Evolutionary conservation across 2,329 filamentous ascomycete species (phyloP), one percentile per base, ranked within the genome.

Genomic region (Sordariomycetes sp.): DNA sequence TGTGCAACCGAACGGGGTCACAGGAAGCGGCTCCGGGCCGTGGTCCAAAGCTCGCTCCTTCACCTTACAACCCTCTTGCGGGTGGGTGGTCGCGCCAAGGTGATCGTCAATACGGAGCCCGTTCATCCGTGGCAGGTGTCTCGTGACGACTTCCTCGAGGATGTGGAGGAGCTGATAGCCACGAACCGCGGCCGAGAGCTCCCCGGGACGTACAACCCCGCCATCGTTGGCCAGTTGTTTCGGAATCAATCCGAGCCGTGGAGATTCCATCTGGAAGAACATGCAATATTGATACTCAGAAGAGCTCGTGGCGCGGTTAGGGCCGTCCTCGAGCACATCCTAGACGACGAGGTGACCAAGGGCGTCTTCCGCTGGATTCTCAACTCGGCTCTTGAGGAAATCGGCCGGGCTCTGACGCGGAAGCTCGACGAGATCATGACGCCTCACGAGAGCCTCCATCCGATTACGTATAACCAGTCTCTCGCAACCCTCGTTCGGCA

Each of bases 1-100:
- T 71, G 67, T 3, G 59, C 66, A 11, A 65, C 67, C 0, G 54
- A 62, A 1, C 22, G 61, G 0, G 73, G 71, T 1, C 74, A 75
- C 35, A 53, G 61, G 53, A 57, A 60, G 18, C 60, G 69, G 48
- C 59, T 71, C 37, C 63, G 68, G 10, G 64, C 67, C 1, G 51
- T 60, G 5, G 51, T 69, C n/a, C 66, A 70, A 46, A n/a, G 59
- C 8, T 50, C 60, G 35, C 66, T 69, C 43, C 60, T 52, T 7
- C 34, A 61, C 1, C 68, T 70, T 57, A 60, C n/a, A n/a, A n/a
- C n/a, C 64, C 6, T 48, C 37, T 20, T 66, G 60, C 58, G 55
- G 14, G 10, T 24, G 3, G 20, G 55, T 28, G 61, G 59, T 2
- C 28, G 18, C 0, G 53, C 6, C 18, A 51, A 24, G 20, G 32